Conservation (phyloP, 2,329 filamentous ascomycete genomes). For the Fusarium chaquense region DNA sequence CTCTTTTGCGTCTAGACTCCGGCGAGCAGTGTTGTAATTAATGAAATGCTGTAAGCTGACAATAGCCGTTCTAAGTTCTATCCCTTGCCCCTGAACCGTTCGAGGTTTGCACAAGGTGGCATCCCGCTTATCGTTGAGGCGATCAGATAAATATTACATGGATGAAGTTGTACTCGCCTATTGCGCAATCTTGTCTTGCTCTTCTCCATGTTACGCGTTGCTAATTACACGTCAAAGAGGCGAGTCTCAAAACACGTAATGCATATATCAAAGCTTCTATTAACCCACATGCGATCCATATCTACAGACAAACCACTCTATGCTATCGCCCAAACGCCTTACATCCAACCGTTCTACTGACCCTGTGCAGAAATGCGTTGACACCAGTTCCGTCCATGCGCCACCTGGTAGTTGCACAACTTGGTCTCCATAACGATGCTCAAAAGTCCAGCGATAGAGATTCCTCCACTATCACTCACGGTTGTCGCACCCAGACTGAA, state of each 20-base stretch:
- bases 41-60: conserved; percentile 6
- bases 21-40: not conserved
- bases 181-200: conserved; percentile 1
- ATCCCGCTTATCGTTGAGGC: conserved; percentile 31
- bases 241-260: conserved; percentile 8
- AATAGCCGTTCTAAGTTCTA: not conserved
- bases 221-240: conserved; percentile 1
- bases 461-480: conserved; percentile 91
- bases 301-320: conserved; percentile 6
- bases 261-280: conserved; percentile 18
- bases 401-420: conserved; percentile 86
- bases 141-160: conserved; percentile 17
- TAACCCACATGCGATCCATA: conserved; percentile 1
- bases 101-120: not conserved
- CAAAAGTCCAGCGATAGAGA: conserved; percentile 87
- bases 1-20: not conserved
- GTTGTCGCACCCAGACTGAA: conserved; percentile 92
- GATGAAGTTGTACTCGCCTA: conserved; percentile 11
- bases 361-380: conserved; percentile 62
- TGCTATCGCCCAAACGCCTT: conserved; percentile 7
- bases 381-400: conserved; percentile 82
- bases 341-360: conserved; percentile 17
- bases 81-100: conserved; percentile 10
- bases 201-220: conserved; percentile 14
- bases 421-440: conserved; percentile 85